Percentiles rank a stretch among this genome's conserved stretches.
Conservation (phyloP, 805 yeast genomes). For the Candida coquimbonensis region DNA sequence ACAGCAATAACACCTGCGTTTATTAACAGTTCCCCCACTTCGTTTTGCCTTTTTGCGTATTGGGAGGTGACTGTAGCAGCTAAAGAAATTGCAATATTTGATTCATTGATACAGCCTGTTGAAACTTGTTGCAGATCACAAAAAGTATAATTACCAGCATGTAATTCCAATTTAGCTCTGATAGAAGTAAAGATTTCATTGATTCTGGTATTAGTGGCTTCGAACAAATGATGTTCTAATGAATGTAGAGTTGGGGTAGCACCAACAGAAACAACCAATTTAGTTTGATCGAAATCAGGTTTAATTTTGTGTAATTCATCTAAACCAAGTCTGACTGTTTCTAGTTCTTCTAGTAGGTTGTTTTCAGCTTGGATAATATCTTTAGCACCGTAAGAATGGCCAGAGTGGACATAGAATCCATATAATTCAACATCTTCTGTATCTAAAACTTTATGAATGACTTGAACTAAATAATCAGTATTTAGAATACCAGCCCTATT, state of each 20-base stretch:
- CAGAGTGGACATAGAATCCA: constrained; percentile 78
- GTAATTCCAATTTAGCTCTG: constrained; percentile 51
- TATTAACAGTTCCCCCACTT: constrained; percentile 54
- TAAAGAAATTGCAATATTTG: constrained; percentile 44
- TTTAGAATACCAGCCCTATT: constrained; percentile 54
- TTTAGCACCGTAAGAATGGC: constrained; percentile 57
- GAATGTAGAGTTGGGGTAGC: constrained; percentile 80
- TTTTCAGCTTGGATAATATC: constrained; percentile 39
- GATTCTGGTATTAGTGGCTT: constrained; percentile 10
- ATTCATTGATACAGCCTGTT: constrained; percentile 46
- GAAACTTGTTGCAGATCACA: constrained; percentile 75
- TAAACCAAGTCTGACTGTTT: constrained; percentile 49
- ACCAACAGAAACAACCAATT: constrained; percentile 60
- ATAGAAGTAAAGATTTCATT: constrained; percentile 16
- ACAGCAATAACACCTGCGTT: constrained; percentile 71
- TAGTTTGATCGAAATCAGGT: constrained; percentile 28
- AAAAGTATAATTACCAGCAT: constrained; percentile 75
- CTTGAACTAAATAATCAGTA: constrained; percentile 28
- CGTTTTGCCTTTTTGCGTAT: constrained; percentile 47
- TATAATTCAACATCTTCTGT: constrained; percentile 36
- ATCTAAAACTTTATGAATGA: constrained; percentile 28
- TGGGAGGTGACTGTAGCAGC: constrained; percentile 52
- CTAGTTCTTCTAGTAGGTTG: constrained; percentile 48
- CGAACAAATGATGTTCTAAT: constrained; percentile 26
- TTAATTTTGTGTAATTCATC: constrained; percentile 27